A percentile compares a stretch with the other conserved stretches of the same genome.
Evolutionary conservation across 106 monocot species (phyloP).

Genomic region (Narthecium ossifragum): DNA sequence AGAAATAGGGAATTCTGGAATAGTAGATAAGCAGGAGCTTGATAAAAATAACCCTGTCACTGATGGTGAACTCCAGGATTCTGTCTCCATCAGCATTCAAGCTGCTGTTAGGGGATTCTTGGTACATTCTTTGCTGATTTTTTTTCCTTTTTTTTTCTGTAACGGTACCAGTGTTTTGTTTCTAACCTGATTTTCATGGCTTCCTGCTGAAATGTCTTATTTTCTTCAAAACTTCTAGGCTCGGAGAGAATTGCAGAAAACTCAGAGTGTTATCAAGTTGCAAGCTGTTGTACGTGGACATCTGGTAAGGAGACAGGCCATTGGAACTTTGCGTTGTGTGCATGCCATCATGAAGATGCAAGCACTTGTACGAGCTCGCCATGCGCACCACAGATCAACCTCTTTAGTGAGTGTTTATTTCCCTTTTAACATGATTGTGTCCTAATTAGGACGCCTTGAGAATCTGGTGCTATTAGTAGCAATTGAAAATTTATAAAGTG

Average conservation of each 20-base stretch:
- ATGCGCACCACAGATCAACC: constrained; percentile 6
- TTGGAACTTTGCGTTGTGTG: constrained; percentile 73
- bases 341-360: constrained; percentile 87
- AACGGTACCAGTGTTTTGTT: no score
- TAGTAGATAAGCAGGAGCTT: background rate
- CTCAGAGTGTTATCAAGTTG: constrained; percentile 64
- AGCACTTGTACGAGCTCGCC: constrained; percentile 57
- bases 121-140: constrained; percentile 30
- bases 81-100: constrained; percentile 54
- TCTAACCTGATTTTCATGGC: background rate
- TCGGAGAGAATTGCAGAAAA: constrained; percentile 43
- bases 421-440: no score
- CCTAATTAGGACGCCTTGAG: no score
- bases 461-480: no score
- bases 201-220: background rate
- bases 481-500: no score
- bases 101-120: constrained; percentile 63
- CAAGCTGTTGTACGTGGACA: constrained; percentile 88
- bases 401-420: constrained; percentile 6
- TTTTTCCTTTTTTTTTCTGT: no score
- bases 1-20: constrained; percentile 8
- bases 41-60: constrained; percentile 5
- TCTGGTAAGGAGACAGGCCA: constrained; percentile 67
- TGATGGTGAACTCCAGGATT: constrained; percentile 26
- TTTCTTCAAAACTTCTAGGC: constrained; percentile 27